Percentiles rank a stretch among this genome's conserved stretches.
phyloP scores from a whole-genome alignment of 345 rosid genomes.

The Eucalyptus tenuipes region DNA sequence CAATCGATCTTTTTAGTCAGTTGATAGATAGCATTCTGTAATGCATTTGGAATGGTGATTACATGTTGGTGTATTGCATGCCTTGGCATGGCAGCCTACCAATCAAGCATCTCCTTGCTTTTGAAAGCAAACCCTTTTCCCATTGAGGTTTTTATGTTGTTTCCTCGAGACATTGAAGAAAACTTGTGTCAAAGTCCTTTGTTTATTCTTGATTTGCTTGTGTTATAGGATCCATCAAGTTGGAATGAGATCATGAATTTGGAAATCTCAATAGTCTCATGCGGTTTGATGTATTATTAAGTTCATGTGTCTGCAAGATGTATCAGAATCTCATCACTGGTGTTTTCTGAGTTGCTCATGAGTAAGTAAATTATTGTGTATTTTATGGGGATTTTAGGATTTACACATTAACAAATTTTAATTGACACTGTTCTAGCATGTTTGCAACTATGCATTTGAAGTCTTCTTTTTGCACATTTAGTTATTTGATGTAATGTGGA shows the following conservation, averaged over 20 bases:
- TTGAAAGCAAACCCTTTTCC: not conserved
- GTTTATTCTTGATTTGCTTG: not conserved
- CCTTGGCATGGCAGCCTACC: not conserved
- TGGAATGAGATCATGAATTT: not conserved
- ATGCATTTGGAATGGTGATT: not conserved
- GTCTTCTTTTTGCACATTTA: not conserved
- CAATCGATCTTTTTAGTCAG: not conserved
- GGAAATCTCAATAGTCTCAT: not conserved
- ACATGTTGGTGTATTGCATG: not conserved
- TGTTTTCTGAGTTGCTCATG: not conserved
- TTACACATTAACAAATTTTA: not conserved
- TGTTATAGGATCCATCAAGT: not conserved
- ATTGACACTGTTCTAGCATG: not conserved
- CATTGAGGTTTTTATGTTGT: not conserved
- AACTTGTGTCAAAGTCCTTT: not conserved
- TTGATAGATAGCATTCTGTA: not conserved
- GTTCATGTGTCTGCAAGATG: not conserved
- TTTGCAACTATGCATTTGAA: not conserved
- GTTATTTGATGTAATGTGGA: not conserved
- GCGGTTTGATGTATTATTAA: not conserved
- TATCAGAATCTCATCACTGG: not conserved
- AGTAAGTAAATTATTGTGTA: not conserved
- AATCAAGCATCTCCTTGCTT: not conserved
- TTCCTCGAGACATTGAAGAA: not conserved
- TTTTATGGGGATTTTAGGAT: not conserved